Percentiles rank a stretch among this genome's conserved stretches.
Conservation (phyloP, 2,329 filamentous ascomycete species). For the Fusarium protoensiforme region DNA sequence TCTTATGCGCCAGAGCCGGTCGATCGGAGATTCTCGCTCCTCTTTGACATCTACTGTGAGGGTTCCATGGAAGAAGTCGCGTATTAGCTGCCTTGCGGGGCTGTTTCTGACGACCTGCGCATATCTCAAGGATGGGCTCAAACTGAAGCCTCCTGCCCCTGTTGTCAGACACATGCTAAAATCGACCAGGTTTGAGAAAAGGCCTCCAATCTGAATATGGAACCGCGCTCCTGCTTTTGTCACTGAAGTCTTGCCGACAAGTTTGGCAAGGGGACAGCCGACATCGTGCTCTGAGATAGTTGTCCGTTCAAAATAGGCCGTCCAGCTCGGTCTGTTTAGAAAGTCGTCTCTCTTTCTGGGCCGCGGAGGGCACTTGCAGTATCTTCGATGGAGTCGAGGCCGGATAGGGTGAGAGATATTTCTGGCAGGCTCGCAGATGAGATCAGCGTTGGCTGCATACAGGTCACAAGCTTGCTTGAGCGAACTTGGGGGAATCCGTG, state of each 20-base stretch:
- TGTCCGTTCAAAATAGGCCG: background rate
- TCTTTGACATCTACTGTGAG: background rate
- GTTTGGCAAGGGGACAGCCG: background rate
- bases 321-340: background rate
- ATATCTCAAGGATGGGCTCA: background rate
- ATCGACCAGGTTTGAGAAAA: background rate
- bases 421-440: background rate
- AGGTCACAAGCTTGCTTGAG: background rate
- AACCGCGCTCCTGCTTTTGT: background rate
- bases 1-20: background rate
- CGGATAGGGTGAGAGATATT: background rate
- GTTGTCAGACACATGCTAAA: background rate
- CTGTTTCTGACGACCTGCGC: background rate
- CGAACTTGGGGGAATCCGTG: background rate
- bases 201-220: background rate
- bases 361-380: background rate
- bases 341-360: background rate
- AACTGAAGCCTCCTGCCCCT: background rate
- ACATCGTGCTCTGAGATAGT: background rate
- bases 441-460: background rate
- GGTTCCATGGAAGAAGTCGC: rapidly evolving
- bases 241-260: background rate
- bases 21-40: rapidly evolving
- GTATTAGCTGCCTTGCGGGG: background rate
- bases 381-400: background rate